Evolutionary conservation across 2,329 filamentous ascomycete species (phyloP).

Genomic region (Hymenoscyphus salicellus): DNA sequence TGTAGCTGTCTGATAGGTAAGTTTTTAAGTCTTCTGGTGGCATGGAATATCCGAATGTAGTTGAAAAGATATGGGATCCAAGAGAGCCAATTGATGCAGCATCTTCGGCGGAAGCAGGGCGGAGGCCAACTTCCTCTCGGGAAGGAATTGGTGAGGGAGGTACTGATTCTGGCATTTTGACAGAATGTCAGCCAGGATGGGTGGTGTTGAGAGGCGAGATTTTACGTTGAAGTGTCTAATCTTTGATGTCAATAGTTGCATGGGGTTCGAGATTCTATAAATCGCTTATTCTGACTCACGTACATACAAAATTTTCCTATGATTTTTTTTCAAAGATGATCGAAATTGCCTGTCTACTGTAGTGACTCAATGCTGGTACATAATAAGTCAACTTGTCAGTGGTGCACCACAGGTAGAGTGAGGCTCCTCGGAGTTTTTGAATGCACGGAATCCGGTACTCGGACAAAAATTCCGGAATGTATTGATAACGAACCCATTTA

Average conservation of each 20-base stretch:
- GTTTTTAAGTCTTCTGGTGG: conserved; percentile 38
- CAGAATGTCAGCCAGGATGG: too few relatives aligned
- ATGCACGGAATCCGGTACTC: background rate
- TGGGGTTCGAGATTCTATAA: background rate
- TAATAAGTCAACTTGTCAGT: too few relatives aligned
- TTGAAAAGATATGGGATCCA: conserved; percentile 39
- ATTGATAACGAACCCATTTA: background rate
- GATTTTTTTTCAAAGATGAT: too few relatives aligned
- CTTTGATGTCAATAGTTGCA: background rate
- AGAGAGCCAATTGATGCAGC: conserved; percentile 36
- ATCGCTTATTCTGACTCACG: background rate
- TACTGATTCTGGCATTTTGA: background rate
- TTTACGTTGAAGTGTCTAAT: background rate
- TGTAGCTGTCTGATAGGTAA: conserved; percentile 42
- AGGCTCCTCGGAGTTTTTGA: background rate
- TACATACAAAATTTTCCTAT: background rate
- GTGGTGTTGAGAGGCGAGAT: background rate
- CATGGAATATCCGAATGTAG: conserved; percentile 44
- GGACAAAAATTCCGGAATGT: background rate
- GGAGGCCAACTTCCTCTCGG: conserved; percentile 22
- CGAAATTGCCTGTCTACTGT: too few relatives aligned
- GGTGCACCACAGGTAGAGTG: too few relatives aligned
- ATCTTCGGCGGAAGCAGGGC: conserved; percentile 33
- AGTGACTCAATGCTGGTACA: too few relatives aligned
- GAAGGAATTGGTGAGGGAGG: background rate